These are phyloP conservation scores for Candida qinlingensis DNA, from an alignment of 805 yeast genomes.

Conservation along the genomic window DNA sequence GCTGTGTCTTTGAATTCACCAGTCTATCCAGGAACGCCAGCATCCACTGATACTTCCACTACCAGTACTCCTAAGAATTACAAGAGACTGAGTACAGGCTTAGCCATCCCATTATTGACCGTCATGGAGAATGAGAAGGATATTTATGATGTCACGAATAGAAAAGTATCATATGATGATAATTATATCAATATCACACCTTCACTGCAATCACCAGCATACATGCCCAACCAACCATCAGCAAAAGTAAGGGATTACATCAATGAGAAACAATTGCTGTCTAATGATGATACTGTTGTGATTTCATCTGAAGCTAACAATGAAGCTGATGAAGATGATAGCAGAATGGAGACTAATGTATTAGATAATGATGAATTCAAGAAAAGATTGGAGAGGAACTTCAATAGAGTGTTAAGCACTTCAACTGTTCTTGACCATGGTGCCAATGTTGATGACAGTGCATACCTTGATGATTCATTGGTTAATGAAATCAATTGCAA, in stretches of 20 bases:
- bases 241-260: constrained; percentile 13
- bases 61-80: constrained; percentile 6
- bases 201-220: constrained; percentile 5
- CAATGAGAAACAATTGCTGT: constrained; percentile 11
- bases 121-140: constrained; percentile 20
- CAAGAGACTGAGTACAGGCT: constrained; percentile 26
- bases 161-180: constrained; percentile 20
- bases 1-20: constrained; percentile 6
- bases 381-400: constrained; percentile 17
- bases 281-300: constrained; percentile 24
- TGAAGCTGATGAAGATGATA: constrained; percentile 1
- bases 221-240: background rate
- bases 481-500: constrained; percentile 9
- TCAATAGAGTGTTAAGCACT: constrained; percentile 10
- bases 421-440: constrained; percentile 2
- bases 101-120: constrained; percentile 24
- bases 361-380: constrained; percentile 16
- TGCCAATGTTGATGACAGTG: background rate
- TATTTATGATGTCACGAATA: background rate
- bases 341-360: background rate
- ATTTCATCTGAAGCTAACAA: constrained; percentile 11
- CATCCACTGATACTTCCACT: constrained; percentile 2
- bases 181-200: constrained; percentile 15
- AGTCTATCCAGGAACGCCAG: background rate
- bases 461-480: background rate